Conservation (phyloP, 2,329 filamentous ascomycete genomes). For the Aaosphaeria arxii region DNA sequence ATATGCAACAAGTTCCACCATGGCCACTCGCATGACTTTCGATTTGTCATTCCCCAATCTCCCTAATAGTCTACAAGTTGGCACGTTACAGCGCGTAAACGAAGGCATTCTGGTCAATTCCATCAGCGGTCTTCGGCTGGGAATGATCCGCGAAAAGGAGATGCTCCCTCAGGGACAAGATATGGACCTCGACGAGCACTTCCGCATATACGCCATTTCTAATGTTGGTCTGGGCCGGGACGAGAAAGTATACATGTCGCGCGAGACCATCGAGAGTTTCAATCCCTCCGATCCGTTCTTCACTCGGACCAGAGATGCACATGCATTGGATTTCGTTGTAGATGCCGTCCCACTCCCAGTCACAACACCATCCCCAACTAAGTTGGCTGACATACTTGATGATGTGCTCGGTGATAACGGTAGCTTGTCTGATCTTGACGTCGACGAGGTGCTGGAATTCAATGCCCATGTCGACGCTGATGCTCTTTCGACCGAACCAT, state of each 20-base stretch:
- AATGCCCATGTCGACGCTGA: constrained; percentile 25
- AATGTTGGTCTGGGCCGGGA: constrained; percentile 80
- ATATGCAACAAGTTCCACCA: constrained; percentile 73
- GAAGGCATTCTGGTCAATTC: constrained; percentile 61
- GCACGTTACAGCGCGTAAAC: constrained; percentile 54
- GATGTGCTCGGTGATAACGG: constrained; percentile 18
- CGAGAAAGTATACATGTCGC: constrained; percentile 78
- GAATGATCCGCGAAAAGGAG: constrained; percentile 63
- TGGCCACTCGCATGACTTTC: constrained; percentile 69
- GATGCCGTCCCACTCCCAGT: constrained; percentile 43
- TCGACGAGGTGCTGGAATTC: constrained; percentile 17
- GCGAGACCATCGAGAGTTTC: constrained; percentile 64
- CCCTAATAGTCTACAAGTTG: constrained; percentile 47
- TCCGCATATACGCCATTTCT: constrained; percentile 77
- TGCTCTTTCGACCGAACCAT: constrained; percentile 20
- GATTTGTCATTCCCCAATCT: constrained; percentile 64
- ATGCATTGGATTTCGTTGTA: constrained; percentile 71
- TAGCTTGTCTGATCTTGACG: constrained; percentile 22
- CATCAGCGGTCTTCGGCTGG: constrained; percentile 60
- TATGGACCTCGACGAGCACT: constrained; percentile 42
- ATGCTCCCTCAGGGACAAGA: constrained; percentile 37
- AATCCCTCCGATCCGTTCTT: constrained; percentile 82
- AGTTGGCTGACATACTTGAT: constrained; percentile 19
- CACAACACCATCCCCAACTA: constrained; percentile 10
- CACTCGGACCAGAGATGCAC: constrained; percentile 69